Base-by-base conservation (phyloP, 768 basidiomycete genomes). In the Jaapia argillacea region DNA sequence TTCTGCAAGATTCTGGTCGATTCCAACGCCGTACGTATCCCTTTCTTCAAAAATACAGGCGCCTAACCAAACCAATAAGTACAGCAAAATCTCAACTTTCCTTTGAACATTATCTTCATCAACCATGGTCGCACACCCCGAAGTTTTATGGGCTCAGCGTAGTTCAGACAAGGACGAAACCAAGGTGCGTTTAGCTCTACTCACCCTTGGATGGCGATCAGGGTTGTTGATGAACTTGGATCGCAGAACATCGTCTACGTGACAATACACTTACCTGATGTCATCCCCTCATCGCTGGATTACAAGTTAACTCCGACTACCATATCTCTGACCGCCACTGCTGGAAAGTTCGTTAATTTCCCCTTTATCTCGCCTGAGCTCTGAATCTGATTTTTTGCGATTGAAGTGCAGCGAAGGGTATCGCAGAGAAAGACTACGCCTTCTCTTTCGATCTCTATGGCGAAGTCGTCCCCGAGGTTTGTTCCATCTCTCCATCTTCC, bases 111-210 rank as follows among this genome's bases (percentile, higher is more conserved):
- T n/a, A n/a, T n/a, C n/a, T n/a, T 35, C 52, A 48, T 44, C 50
- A 27, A 49, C 20, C 49, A 73, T 72, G 72, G 21, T 68, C 24
- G 54, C 47, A 14, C 88, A 90, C 62, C 93, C 93, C 27, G 91
- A 96, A 65, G 70, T 94, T 26, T 73, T 92, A 2, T 98, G 93
- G 91, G 93, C 94, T 37, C 93, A 98, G 65, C 79, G 94, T 53
- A 88, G 83, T 70, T 85, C 79, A 31, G 72, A 62, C 13, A 54
- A 68, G 7, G 74, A 68, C 12, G 69, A 77, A 24, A 71, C 70
- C 38, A 92, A 92, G 71, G 92, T 87, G 37, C 33, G 28, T n/a
- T n/a, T n/a, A 33, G 28, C 10, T 10, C 28, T 33, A 16, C 16
- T 33, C 28, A 33, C 10, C 16, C 28, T 10, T 16, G 28, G 28